These are phyloP conservation scores for Raffaelea ambrosiae DNA, from an alignment of 2,329 filamentous ascomycete genomes.

Conservation along the genomic window DNA sequence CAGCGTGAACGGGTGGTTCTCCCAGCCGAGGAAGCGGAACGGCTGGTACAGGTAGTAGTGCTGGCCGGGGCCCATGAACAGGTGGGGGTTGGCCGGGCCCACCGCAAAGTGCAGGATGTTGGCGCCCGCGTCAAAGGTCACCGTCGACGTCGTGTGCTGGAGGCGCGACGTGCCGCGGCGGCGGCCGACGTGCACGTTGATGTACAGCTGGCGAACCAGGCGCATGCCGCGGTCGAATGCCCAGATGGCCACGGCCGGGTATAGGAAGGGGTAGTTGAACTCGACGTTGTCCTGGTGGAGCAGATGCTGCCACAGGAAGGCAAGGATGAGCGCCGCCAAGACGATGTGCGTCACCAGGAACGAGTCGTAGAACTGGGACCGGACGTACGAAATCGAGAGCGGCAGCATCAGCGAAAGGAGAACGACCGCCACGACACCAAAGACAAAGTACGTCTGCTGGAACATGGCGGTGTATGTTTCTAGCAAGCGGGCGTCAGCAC, in stretches of 20 bases:
- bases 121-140: neutral
- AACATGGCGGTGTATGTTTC: neutral
- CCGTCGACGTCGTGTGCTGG: neutral
- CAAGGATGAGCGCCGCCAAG: slow-evolving; percentile 29
- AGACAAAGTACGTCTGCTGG: neutral
- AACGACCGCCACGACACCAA: slow-evolving; percentile 25
- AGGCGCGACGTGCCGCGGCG: neutral
- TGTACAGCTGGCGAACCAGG: slow-evolving; percentile 28
- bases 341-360: slow-evolving; percentile 35
- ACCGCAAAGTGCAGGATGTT: slow-evolving; percentile 6
- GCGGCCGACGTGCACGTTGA: slow-evolving; percentile 22
- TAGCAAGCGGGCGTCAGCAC: neutral
- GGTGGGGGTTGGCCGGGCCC: neutral
- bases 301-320: slow-evolving; percentile 19
- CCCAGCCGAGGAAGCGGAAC: slow-evolving; percentile 30
- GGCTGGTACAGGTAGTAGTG: slow-evolving; percentile 37
- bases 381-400: slow-evolving; percentile 42
- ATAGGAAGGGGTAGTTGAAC: slow-evolving; percentile 13
- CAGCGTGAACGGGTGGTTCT: slow-evolving; percentile 42
- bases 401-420: slow-evolving; percentile 35
- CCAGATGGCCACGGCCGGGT: slow-evolving; percentile 12
- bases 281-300: slow-evolving; percentile 1
- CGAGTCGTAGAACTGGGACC: slow-evolving; percentile 42
- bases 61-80: slow-evolving; percentile 25
- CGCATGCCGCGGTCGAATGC: slow-evolving; percentile 21